These are phyloP conservation scores for Leccinum variicolor DNA, from an alignment of 768 basidiomycete genomes.

Conservation along the genomic window DNA sequence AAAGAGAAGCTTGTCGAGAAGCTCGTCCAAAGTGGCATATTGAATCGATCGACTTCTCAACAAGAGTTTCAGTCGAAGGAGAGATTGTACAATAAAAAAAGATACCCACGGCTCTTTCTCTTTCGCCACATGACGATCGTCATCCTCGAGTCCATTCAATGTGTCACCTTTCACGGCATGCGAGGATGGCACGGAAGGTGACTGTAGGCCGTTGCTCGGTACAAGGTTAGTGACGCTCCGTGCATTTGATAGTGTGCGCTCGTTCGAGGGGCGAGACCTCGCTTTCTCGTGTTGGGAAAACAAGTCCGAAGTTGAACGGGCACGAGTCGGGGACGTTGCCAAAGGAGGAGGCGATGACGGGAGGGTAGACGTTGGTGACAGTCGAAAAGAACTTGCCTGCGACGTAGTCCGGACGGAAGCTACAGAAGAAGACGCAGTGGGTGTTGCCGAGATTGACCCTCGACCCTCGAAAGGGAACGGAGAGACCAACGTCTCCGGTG, in stretches of 20 bases:
- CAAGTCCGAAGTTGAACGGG: slow-evolving; percentile 54
- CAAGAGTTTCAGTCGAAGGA: slow-evolving; percentile 10
- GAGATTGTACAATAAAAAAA: not conserved
- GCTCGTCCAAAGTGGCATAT: slow-evolving; percentile 74
- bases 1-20: slow-evolving; percentile 80
- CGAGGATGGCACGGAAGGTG: slow-evolving; percentile 11
- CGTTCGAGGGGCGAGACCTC: slow-evolving; percentile 22
- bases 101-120: slow-evolving; percentile 53
- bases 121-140: slow-evolving; percentile 26
- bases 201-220: slow-evolving; percentile 19
- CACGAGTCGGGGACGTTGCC: slow-evolving; percentile 48
- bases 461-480: slow-evolving; percentile 54
- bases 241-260: slow-evolving; percentile 30
- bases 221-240: slow-evolving; percentile 27
- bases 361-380: slow-evolving; percentile 34
- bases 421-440: slow-evolving; percentile 45
- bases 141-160: slow-evolving; percentile 22
- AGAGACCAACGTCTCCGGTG: slow-evolving; percentile 54
- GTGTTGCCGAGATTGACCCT: slow-evolving; percentile 47
- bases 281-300: slow-evolving; percentile 42
- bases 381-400: slow-evolving; percentile 28
- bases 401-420: slow-evolving; percentile 31
- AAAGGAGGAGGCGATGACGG: slow-evolving; percentile 36
- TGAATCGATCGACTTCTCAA: slow-evolving; percentile 51
- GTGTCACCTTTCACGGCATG: slow-evolving; percentile 13